phyloP scores from a whole-genome alignment of 306 rosid species.

The Cicer arietinum region DNA sequence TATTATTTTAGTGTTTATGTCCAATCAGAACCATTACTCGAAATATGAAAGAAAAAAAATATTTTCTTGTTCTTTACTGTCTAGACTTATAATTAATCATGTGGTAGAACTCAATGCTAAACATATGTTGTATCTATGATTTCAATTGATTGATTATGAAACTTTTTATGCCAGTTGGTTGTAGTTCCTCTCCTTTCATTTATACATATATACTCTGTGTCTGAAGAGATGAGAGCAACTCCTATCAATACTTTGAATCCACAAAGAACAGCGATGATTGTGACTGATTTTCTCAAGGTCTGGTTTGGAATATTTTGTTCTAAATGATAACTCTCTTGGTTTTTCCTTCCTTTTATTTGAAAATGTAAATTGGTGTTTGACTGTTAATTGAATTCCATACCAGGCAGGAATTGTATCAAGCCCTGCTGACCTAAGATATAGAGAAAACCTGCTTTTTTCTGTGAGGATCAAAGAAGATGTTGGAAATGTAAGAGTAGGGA shows the following conservation, averaged over 20 bases:
- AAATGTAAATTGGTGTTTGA: constrained; percentile 4
- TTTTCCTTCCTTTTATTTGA: constrained; percentile 33
- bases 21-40: constrained; percentile 1
- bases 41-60: constrained; percentile 10
- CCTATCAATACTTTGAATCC: constrained; percentile 92
- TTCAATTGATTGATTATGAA: constrained; percentile 47
- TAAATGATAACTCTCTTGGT: background rate
- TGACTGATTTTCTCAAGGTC: constrained; percentile 85
- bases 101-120: constrained; percentile 22
- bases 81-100: constrained; percentile 30
- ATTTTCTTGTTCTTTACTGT: constrained; percentile 12
- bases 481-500: no score
- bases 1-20: background rate
- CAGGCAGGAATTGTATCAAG: constrained; percentile 72
- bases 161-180: constrained; percentile 62
- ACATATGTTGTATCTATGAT: constrained; percentile 26
- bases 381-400: constrained; percentile 39
- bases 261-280: constrained; percentile 87
- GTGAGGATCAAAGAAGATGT: no score
- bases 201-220: constrained; percentile 66
- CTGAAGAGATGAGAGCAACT: constrained; percentile 91
- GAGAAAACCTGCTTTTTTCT: no score
- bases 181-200: constrained; percentile 79
- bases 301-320: constrained; percentile 18
- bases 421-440: constrained; percentile 69